These are phyloP conservation scores for Euptelea pleiosperma DNA, from an alignment of 164 flowering plant species.

Conservation along the genomic window DNA sequence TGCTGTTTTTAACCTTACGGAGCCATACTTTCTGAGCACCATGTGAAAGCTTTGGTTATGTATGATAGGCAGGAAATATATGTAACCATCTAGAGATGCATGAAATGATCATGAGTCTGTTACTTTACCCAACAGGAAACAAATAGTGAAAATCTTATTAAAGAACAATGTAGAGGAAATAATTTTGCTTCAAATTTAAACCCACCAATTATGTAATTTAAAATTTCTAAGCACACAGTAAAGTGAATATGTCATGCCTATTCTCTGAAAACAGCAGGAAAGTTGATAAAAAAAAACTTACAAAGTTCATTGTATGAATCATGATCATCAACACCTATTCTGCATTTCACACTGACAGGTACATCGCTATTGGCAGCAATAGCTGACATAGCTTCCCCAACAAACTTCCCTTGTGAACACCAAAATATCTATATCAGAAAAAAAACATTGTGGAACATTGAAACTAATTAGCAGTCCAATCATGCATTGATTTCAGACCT, in stretches of 20 bases:
- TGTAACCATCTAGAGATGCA: too few species aligned
- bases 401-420: constrained; percentile 76
- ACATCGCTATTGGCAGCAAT: constrained; percentile 80
- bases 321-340: constrained; percentile 93
- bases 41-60: too few species aligned
- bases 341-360: constrained; percentile 95
- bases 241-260: not conserved
- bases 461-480: not conserved
- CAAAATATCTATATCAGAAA: constrained; percentile 33
- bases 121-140: too few species aligned
- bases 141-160: not conserved
- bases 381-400: constrained; percentile 90
- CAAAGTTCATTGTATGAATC: constrained; percentile 93
- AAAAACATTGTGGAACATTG: too few species aligned
- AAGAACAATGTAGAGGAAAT: not conserved
- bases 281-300: constrained; percentile 35
- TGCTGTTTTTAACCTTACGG: too few species aligned
- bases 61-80: too few species aligned
- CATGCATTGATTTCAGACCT: constrained; percentile 40
- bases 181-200: too few species aligned
- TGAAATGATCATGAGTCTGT: too few species aligned
- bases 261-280: not conserved
- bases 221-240: not conserved
- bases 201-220: not conserved
- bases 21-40: too few species aligned